Evolutionary conservation across 805 yeast species (phyloP).

Genomic region (Candida caryicola): DNA sequence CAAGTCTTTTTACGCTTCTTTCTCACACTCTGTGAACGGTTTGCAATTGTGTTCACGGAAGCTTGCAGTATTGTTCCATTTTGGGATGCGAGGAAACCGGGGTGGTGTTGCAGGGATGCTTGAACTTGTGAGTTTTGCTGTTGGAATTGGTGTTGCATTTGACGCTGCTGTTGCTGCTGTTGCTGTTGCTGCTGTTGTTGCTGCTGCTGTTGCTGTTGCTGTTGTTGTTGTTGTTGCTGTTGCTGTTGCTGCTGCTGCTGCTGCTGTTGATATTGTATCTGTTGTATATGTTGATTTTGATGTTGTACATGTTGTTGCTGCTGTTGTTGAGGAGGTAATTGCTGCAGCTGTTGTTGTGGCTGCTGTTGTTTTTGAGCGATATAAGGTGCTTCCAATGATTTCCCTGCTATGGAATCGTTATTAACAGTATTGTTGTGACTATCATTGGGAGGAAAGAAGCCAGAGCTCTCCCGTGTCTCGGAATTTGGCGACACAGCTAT

Average conservation of each 20-base stretch:
- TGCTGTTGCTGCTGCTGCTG: conserved; percentile 2
- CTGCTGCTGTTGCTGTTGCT: background rate
- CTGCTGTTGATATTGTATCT: no score
- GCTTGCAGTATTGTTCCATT: background rate
- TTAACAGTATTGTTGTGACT: no score
- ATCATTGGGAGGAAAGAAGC: background rate
- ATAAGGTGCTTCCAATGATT: background rate
- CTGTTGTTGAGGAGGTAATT: background rate
- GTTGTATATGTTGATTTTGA: no score
- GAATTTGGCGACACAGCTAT: conserved; percentile 15
- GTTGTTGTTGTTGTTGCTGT: conserved; percentile 4
- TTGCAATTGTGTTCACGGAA: background rate
- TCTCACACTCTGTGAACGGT: conserved; percentile 12
- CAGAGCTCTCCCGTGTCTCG: background rate
- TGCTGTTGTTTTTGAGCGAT: background rate
- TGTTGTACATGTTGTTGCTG: no score
- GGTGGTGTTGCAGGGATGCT: background rate
- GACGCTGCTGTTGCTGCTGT: conserved; percentile 4
- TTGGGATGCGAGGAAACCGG: background rate
- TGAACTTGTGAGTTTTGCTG: conserved; percentile 4
- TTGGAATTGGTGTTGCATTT: background rate
- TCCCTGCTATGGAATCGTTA: background rate
- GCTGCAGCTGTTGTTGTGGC: background rate
- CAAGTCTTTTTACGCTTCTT: conserved; percentile 31
- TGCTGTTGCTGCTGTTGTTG: background rate